Percentiles rank a stretch among this genome's conserved stretches.
These are phyloP conservation scores for Physcomitrellopsis africana DNA, from an alignment of 225 moss, liverwort and hornwort genomes.

Conservation along the genomic window DNA sequence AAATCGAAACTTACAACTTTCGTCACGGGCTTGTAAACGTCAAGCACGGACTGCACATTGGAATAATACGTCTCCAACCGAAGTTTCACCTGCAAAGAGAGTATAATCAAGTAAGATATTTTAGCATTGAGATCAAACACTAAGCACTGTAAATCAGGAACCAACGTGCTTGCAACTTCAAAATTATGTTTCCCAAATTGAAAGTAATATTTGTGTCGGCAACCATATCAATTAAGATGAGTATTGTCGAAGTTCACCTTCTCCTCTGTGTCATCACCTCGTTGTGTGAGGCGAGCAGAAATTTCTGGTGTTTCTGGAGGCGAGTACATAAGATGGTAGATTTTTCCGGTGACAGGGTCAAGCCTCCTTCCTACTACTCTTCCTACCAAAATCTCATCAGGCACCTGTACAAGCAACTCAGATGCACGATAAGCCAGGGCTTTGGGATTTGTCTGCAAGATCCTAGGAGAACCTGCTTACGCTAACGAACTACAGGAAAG, in stretches of 20 bases:
- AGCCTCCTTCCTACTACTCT: constrained; percentile 81
- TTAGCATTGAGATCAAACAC: neutral
- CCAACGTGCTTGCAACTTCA: neutral
- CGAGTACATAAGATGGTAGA: constrained; percentile 83
- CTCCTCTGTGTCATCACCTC: constrained; percentile 92
- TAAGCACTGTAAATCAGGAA: neutral
- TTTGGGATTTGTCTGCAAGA: neutral
- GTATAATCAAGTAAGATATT: neutral
- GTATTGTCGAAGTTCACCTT: constrained; percentile 47
- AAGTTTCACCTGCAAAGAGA: constrained; percentile 54
- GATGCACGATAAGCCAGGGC: neutral
- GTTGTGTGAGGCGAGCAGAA: constrained; percentile 75
- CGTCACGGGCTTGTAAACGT: constrained; percentile 67
- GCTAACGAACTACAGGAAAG: neutral
- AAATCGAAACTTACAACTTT: constrained; percentile 54
- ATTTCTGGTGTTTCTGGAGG: constrained; percentile 95
- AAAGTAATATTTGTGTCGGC: neutral
- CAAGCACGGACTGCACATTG: constrained; percentile 79
- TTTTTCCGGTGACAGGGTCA: constrained; percentile 86
- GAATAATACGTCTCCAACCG: constrained; percentile 72
- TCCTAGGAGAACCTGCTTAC: neutral
- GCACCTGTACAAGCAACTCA: constrained; percentile 56
- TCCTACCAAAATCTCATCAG: constrained; percentile 79
- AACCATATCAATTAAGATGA: too few species aligned
- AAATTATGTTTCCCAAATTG: neutral